Evolutionary conservation across 805 yeast genomes (phyloP).

Genomic region (Tetrapisispora nanseiensis): DNA sequence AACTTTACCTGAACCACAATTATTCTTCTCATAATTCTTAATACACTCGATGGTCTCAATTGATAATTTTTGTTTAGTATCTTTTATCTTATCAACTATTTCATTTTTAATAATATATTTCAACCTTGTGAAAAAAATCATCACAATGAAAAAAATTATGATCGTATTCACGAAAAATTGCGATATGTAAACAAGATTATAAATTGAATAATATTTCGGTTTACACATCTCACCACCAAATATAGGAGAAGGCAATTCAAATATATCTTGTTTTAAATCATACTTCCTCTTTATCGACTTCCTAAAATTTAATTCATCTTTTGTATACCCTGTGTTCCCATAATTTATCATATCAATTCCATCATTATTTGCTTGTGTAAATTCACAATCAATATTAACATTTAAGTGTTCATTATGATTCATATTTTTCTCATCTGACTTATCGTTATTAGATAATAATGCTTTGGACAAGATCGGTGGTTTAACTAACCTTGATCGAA

Average conservation of each 20-base stretch:
- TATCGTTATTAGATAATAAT: background rate
- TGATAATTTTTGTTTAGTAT: conserved; percentile 32
- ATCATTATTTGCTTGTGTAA: background rate
- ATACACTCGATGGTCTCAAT: conserved; percentile 48
- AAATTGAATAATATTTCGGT: conserved; percentile 1
- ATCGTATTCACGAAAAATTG: conserved; percentile 1
- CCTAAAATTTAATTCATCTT: background rate
- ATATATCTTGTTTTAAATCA: conserved; percentile 1
- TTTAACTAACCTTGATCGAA: conserved; percentile 1
- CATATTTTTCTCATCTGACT: background rate
- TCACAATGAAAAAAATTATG: background rate
- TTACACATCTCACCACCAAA: background rate
- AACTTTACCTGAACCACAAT: conserved; percentile 42
- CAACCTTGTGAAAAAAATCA: background rate
- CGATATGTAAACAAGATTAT: background rate
- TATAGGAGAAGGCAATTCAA: background rate
- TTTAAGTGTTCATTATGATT: too few relatives aligned
- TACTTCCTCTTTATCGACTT: background rate
- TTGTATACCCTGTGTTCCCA: background rate
- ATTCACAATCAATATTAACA: too few relatives aligned
- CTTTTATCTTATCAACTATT: background rate
- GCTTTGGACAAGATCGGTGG: conserved; percentile 1
- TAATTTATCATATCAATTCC: too few relatives aligned
- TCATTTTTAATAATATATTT: background rate
- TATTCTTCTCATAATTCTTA: conserved; percentile 42